Percentiles rank a stretch among this genome's conserved stretches.
These are phyloP conservation scores for Macaranga tanarius DNA, from an alignment of 441 rosid species.

Conservation along the genomic window DNA sequence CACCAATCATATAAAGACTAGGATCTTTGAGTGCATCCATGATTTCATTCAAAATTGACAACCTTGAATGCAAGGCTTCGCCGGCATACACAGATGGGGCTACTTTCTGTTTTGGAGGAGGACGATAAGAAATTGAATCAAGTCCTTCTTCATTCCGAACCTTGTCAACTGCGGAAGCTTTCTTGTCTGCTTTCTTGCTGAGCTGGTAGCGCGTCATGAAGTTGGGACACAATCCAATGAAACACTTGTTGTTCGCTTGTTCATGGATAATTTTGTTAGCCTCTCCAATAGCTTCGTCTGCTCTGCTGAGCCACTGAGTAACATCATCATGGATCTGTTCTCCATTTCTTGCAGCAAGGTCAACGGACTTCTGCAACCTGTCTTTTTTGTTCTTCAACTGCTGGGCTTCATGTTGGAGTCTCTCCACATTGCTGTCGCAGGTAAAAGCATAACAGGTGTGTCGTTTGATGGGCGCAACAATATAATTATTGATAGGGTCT, in stretches of 20 bases:
- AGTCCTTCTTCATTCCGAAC: too few relatives aligned
- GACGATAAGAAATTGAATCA: too few relatives aligned
- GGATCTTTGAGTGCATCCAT: not conserved
- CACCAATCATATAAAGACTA: not conserved
- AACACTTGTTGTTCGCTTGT: not conserved
- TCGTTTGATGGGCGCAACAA: not conserved
- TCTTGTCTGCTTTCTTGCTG: too few relatives aligned
- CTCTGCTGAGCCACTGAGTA: not conserved
- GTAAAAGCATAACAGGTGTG: not conserved
- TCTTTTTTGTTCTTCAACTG: not conserved
- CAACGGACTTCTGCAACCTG: not conserved
- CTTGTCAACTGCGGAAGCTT: too few relatives aligned
- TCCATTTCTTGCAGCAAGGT: not conserved
- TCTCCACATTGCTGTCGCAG: not conserved
- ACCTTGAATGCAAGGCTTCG: not conserved
- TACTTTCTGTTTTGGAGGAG: not conserved
- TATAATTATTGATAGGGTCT: not conserved
- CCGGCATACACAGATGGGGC: not conserved
- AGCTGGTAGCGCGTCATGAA: too few relatives aligned
- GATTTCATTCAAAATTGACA: too few relatives aligned
- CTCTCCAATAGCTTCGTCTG: not conserved
- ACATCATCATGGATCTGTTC: not conserved
- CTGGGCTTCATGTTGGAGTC: too few relatives aligned
- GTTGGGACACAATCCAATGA: too few relatives aligned
- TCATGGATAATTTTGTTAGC: too few relatives aligned